Conservation (phyloP, 2,329 filamentous ascomycete genomes). For the Leptographium flavum region DNA sequence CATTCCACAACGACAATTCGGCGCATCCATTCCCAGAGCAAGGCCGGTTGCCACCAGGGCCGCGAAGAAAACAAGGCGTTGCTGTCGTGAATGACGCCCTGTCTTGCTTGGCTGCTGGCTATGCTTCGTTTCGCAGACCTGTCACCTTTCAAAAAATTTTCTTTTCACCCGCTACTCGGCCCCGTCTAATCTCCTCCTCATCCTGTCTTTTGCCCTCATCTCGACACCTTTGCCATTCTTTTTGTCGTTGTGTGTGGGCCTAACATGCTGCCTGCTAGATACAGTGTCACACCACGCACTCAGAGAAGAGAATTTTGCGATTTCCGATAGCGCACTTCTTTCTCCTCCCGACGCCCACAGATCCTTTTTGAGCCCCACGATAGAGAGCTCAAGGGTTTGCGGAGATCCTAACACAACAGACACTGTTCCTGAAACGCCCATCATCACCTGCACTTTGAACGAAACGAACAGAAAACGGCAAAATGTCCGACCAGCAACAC, state of each 20-base stretch:
- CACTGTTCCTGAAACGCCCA: slow-evolving; percentile 3
- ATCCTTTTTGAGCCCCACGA: slow-evolving; percentile 8
- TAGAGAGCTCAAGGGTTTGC: slow-evolving; percentile 11
- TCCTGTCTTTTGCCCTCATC: not conserved
- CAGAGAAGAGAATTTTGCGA: not conserved
- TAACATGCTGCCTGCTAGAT: not conserved
- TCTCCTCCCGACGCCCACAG: slow-evolving; percentile 9
- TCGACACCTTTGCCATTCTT: too few relatives aligned
- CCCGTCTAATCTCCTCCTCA: too few relatives aligned
- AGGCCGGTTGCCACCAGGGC: not conserved
- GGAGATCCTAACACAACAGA: slow-evolving; percentile 9
- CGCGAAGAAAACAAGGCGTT: not conserved
- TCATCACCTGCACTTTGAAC: not conserved
- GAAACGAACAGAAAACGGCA: slow-evolving; percentile 11
- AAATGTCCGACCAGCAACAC: slow-evolving; percentile 53
- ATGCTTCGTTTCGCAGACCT: too few relatives aligned
- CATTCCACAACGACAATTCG: not conserved
- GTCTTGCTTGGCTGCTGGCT: too few relatives aligned
- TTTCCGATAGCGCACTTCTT: not conserved
- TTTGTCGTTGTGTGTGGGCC: not conserved
- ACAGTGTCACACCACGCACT: not conserved
- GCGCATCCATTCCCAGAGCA: not conserved
- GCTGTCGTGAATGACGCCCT: not conserved
- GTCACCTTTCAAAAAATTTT: not conserved
- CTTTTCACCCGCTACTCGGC: too few relatives aligned